Base-by-base conservation (phyloP, 352 stramenopile genomes). In the Pilasporangium apinafurcum region DNA sequence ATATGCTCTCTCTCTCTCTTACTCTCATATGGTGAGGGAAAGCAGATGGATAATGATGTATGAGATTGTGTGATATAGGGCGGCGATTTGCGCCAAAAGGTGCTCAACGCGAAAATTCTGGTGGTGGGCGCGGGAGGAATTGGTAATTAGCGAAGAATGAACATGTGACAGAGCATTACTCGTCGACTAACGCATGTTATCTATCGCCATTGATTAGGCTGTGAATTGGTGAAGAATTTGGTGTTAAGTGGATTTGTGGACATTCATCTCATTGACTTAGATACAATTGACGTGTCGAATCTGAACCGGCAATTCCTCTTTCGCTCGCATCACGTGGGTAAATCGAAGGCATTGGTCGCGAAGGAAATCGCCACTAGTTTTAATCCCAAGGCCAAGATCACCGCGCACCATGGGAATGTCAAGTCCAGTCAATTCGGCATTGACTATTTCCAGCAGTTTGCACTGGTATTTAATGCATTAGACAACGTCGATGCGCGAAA, bases 291-390 rank as follows among this genome's bases (percentile, higher is more conserved):
- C 69, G 96, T 99, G 47, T 99, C 95, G 17, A 99, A 99, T 69
- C 68, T 99, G 41, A 99, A 99, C 74, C 87, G 97, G 13, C 97
- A 99, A 70, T 99, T 99, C 49, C 74, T 99, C 7, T 99, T 99
- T 69, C 86, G 97, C 13, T 90, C 70, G 37, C 75, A 98, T 21
- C 96, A 99, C 64, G 97, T 99, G 17, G 96, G 96, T 1, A 75
- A 97, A 62, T 77, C 95, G 28, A 99, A 99, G 71, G 96, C 96
- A 28, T 65, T 92, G 0, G 78, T 92, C 24, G 82, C 82, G 7
- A 78, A 76, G 20, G 75, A 91, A 42, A 86, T 92, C 51, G 82
- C 78, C 21, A 67, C 67, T 24, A 55, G 47, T 16, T 94, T 98
- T 54, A 99, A 99, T 54, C 86, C 88, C 1, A 41, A 55, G 14